Evolutionary conservation across 202 grass and related monocot genomes (phyloP).

Genomic region (Panicum virgatum): DNA sequence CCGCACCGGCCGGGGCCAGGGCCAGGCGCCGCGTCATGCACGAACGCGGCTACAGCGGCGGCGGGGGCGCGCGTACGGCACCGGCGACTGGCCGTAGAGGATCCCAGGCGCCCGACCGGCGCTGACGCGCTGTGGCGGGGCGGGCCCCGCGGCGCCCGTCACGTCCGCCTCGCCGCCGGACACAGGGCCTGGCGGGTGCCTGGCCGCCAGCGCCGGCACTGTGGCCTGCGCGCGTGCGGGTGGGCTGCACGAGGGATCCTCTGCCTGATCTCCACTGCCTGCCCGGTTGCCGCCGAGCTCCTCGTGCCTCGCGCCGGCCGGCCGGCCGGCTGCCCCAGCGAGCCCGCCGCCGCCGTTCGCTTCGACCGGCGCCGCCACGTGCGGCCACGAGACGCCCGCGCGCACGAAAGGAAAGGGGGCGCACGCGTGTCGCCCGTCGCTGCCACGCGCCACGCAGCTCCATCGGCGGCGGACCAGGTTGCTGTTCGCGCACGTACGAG

Average conservation of each 20-base stretch:
- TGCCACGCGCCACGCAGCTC: no score
- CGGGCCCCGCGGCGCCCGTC: slow-evolving; percentile 15
- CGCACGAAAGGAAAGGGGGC: no score
- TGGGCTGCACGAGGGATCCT: neutral
- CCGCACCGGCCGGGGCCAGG: no score
- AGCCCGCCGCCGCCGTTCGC: no score
- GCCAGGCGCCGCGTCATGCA: slow-evolving; percentile 23
- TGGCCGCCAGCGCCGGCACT: neutral
- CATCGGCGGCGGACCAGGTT: no score
- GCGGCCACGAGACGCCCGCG: no score
- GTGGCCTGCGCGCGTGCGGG: neutral
- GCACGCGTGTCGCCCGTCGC: no score
- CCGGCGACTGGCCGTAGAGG: neutral
- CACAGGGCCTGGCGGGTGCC: neutral
- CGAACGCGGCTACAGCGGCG: slow-evolving; percentile 32
- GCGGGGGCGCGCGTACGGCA: neutral
- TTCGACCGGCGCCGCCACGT: no score
- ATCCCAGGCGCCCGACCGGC: neutral
- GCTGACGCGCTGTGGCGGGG: neutral
- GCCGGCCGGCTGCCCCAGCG: no score
- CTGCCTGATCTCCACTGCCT: neutral
- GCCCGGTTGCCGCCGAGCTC: neutral
- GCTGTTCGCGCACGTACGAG: no score
- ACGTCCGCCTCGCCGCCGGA: neutral
- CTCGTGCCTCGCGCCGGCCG: no score